phyloP scores from a whole-genome alignment of 306 rosid species.

The Sphenostylis stenocarpa region DNA sequence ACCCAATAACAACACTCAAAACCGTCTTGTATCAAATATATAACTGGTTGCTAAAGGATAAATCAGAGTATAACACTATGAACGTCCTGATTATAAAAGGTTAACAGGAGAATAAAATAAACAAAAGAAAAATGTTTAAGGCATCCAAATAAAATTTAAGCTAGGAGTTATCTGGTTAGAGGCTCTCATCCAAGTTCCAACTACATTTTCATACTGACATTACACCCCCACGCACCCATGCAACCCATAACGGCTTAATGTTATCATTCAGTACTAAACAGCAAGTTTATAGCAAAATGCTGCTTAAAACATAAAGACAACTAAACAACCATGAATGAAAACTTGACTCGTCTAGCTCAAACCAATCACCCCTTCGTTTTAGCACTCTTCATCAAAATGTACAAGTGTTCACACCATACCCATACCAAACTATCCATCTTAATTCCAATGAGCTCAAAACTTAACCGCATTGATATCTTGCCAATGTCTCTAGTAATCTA shows the following conservation, averaged over 20 bases:
- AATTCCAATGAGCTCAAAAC: neutral
- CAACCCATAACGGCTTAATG: neutral
- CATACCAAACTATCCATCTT: neutral
- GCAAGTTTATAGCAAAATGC: neutral
- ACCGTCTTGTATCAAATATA: neutral
- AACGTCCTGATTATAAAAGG: neutral
- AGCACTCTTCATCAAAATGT: neutral
- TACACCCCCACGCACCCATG: neutral
- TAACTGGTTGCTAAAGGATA: neutral
- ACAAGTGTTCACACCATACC: neutral
- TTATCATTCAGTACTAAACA: neutral
- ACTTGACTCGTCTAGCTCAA: neutral
- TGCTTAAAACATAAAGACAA: neutral
- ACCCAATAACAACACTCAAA: neutral
- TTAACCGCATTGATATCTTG: neutral
- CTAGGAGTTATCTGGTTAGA: neutral
- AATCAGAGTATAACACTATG: slow-evolving; percentile 1
- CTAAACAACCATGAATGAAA: neutral
- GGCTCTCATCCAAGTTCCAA: neutral
- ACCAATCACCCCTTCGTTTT: neutral
- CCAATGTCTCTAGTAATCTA: neutral
- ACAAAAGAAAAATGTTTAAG: neutral
- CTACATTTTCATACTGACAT: neutral
- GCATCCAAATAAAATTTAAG: neutral
- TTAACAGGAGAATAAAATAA: slow-evolving; percentile 16